A percentile compares a stretch with the other conserved stretches of the same genome.
These are phyloP conservation scores for Laetiporus sulphureus DNA, from an alignment of 1,284 basidiomycete species.

Conservation along the genomic window DNA sequence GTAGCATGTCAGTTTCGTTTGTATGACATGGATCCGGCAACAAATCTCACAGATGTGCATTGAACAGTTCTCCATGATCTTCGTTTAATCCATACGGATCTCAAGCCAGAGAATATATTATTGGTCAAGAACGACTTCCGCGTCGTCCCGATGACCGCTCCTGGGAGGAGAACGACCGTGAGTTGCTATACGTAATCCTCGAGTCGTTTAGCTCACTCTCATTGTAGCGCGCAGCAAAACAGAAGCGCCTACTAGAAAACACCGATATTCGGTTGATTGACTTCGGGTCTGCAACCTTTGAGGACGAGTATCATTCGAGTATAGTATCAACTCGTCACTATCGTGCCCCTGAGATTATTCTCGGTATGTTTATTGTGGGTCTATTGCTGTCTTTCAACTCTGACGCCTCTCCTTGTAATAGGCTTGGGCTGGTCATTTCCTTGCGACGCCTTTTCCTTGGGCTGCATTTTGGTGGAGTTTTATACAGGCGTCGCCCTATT, in stretches of 20 bases:
- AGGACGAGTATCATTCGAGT: constrained; percentile 96
- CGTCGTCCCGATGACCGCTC: constrained; percentile 46
- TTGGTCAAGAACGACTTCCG: constrained; percentile 83
- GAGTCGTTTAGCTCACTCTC: too few species aligned
- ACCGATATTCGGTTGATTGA: constrained; percentile 97
- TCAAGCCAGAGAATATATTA: constrained; percentile 98
- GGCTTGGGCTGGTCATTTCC: constrained; percentile 98
- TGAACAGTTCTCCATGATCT: constrained; percentile 82
- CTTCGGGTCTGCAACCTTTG: constrained; percentile 97
- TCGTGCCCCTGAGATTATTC: constrained; percentile 97
- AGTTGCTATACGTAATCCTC: too few species aligned
- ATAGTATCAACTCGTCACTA: constrained; percentile 99
- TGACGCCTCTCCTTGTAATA: constrained; percentile 27
- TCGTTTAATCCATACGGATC: constrained; percentile 93
- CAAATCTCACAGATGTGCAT: constrained; percentile 3
- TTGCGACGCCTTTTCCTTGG: constrained; percentile 97
- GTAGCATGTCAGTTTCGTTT: constrained; percentile 75
- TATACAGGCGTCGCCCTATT: constrained; percentile 97
- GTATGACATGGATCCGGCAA: neutral
- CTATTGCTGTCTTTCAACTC: neutral
- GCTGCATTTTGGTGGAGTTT: constrained; percentile 98
- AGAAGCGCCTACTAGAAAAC: constrained; percentile 73
- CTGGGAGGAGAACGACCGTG: constrained; percentile 35
- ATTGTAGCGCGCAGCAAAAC: constrained; percentile 58
- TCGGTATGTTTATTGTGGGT: constrained; percentile 54